Conservation (phyloP, 208 protist genomes). For the Leishmania martiniquensis region DNA sequence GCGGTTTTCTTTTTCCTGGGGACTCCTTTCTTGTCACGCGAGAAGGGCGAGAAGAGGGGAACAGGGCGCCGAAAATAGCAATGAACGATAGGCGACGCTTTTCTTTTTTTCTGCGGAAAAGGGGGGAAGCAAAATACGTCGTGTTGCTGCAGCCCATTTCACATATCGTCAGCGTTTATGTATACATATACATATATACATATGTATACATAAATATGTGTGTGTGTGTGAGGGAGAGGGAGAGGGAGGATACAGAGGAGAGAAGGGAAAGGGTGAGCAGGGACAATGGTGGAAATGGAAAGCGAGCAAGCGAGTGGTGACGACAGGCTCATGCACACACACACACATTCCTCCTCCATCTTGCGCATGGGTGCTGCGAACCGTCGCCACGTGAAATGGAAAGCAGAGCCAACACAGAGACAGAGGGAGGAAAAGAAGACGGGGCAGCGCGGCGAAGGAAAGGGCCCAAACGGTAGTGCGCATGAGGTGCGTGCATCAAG, state of each 20-base stretch:
- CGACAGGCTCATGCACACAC: not conserved
- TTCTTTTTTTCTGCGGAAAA: too few species aligned
- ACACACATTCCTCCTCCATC: not conserved
- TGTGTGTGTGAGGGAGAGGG: not conserved
- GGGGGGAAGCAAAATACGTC: too few species aligned
- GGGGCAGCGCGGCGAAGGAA: too few species aligned
- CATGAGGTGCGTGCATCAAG: not conserved
- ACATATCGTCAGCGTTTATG: too few species aligned
- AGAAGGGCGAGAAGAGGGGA: too few species aligned
- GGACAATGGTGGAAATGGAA: not conserved
- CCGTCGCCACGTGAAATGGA: not conserved
- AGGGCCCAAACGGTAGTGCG: too few species aligned
- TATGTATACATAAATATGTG: not conserved
- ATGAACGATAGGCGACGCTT: too few species aligned
- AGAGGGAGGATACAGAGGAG: not conserved
- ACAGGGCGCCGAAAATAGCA: too few species aligned
- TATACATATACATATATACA: too few species aligned
- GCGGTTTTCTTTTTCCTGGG: not conserved
- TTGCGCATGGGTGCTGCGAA: not conserved
- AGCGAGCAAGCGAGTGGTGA: slow-evolving; percentile 10
- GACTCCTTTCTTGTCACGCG: too few species aligned
- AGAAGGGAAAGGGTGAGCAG: not conserved
- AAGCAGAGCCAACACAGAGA: not conserved
- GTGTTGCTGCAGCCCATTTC: too few species aligned
- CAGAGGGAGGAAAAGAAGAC: not conserved